Percentiles rank a stretch among this genome's conserved stretches.
Conservation (phyloP, 768 basidiomycete species). For the Russula vinacea region DNA sequence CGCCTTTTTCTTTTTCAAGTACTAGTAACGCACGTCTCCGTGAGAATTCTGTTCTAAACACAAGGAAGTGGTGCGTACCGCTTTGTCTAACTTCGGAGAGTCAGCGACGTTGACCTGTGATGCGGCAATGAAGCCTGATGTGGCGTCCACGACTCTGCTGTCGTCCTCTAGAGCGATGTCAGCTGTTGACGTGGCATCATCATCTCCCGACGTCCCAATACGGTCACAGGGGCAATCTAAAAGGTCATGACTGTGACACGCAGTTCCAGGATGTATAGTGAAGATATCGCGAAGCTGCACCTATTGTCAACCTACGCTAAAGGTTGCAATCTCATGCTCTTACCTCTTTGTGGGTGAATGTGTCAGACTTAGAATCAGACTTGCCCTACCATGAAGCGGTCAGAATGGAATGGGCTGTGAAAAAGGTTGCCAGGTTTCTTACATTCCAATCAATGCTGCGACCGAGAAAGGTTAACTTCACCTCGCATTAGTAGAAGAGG, state of each 20-base stretch:
- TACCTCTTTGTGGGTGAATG: conserved; percentile 85
- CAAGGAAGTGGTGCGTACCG: conserved; percentile 40
- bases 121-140: conserved; percentile 54
- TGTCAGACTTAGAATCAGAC: conserved; percentile 70
- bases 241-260: conserved; percentile 91
- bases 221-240: conserved; percentile 71
- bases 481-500: conserved; percentile 29
- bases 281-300: conserved; percentile 87
- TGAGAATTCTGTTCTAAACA: conserved; percentile 20
- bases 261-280: conserved; percentile 71
- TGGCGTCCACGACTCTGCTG: conserved; percentile 35
- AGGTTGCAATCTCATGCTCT: conserved; percentile 33
- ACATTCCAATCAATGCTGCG: conserved; percentile 70
- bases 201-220: conserved; percentile 1
- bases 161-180: conserved; percentile 30
- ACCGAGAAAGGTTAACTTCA: conserved; percentile 13
- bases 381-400: conserved; percentile 37
- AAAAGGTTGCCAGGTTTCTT: conserved; percentile 31
- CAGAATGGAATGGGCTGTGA: conserved; percentile 20
- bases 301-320: conserved; percentile 18
- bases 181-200: background rate
- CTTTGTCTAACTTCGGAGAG: conserved; percentile 48
- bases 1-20: conserved; percentile 62
- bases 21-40: conserved; percentile 40
- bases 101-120: conserved; percentile 53